These are phyloP conservation scores for Nannochloropsis gaditana DNA, from an alignment of 108 stramenopile genomes.

Conservation along the genomic window DNA sequence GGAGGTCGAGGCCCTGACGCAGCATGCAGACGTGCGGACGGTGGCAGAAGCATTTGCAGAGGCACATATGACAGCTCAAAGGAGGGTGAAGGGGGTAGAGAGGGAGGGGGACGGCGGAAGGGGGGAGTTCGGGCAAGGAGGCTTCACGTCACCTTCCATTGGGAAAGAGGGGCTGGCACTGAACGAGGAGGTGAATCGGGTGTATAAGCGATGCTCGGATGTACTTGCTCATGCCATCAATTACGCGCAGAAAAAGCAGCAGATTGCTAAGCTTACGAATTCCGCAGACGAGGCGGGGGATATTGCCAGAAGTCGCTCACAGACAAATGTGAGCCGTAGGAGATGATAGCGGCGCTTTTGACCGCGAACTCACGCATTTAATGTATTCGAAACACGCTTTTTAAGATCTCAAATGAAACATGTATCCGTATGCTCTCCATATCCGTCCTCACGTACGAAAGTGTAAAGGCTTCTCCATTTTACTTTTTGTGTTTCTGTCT, in stretches of 20 bases:
- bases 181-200: not conserved
- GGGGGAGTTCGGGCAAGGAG: not conserved
- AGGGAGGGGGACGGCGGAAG: not conserved
- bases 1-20: not conserved
- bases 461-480: no score
- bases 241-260: not conserved
- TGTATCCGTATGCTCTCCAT: no score
- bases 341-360: no score
- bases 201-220: not conserved
- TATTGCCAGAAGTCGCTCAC: no score
- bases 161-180: slow-evolving; percentile 13
- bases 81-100: not conserved
- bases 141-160: not conserved
- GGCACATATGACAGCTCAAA: slow-evolving; percentile 11
- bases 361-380: no score
- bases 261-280: not conserved
- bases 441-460: no score
- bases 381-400: no score
- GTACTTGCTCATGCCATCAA: not conserved
- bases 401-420: no score
- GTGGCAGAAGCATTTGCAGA: slow-evolving; percentile 8
- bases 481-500: no score
- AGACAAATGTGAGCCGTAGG: no score
- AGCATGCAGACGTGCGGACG: not conserved
- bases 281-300: no score